Evolutionary conservation across 2,329 filamentous ascomycete genomes (phyloP), one percentile per base, ranked within the genome.

Genomic region (Cladobotryum mycophilum): DNA sequence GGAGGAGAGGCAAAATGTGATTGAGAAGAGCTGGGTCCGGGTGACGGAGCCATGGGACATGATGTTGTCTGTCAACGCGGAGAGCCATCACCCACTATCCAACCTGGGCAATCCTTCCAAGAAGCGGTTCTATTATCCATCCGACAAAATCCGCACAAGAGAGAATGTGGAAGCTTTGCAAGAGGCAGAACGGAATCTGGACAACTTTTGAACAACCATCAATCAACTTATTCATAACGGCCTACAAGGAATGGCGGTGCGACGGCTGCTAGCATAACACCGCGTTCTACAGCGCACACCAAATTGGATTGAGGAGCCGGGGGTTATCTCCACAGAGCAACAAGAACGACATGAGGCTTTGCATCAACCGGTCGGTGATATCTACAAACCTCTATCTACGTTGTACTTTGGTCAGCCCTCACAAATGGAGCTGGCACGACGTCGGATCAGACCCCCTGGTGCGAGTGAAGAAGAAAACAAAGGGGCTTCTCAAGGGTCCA

Each of bases 251-350:
- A 20, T 3, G 20, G 20, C 20, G 5, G 20, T 20, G 20, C 20
- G 20, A 20, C 3, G 5, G 20, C 5, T 20, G 20, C 56, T 74
- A 5, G 62, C 62, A 0, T 60, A 68, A 30, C 42, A 54, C 0
- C 69, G 71, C 4, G 57, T 54, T 1, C 56, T 81, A 6, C 70
- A 71, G 30, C 68, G 78, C n/a, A 81, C 76, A 0, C 64, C 70
- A 1, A 66, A 70, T 12, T 81, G 76, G 75, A 56, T 68, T 25
- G 72, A 76, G 43, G 71, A 76, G 47, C 14, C 22, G 51, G 5
- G 5, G 5, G 20, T 20, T 20, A 20, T 5, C 5, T 20, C 20
- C 20, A 20, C 3, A 5, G 20, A 20, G 20, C 20, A 20, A 20
- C 3, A 20, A 20, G 33, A 5, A 35, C 12, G 40, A 48, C 4